Base-by-base conservation (phyloP, 169 alveolate genomes). In the Plasmodium berghei region DNA sequence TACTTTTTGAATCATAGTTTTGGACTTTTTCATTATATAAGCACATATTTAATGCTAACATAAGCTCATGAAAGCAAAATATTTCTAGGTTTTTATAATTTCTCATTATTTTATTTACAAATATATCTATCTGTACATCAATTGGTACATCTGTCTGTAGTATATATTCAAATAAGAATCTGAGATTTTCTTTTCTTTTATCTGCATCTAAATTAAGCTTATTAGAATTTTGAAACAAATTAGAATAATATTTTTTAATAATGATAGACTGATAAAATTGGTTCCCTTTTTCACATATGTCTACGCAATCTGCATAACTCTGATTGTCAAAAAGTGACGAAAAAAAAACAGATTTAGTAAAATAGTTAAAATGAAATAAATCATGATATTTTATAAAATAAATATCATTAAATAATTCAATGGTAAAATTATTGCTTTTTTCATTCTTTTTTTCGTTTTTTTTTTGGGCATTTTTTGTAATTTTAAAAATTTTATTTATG, bases 291-390 rank as follows among this genome's bases (percentile, higher is more conserved):
- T 49, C 40, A n/a, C 67, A 80, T 14, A 80, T 67, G 12, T 66
- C 46, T 12, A 80, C 12, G 5, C 77, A 80, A 16, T 80, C 90
- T 24, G 67, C 45, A 42, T 80, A 49, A 9, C 67, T 72, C 16
- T 80, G 90, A 20, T 46, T 66, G 16, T 80, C 90, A 70, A 49
- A 80, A 4, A 66, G 52, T 9, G 90, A n/a, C 6, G 90, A n/a
- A 46, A 52, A 66, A 8, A 80, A 48, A 28, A 80, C 59, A 46
- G 34, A 34, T 22, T 22, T 63, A 1, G 90, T 80, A 24, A 45
- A 61, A n/a, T 5, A 20, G 42, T 80, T 66, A 22, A 80, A 58
- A 59, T 66, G 34, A 28, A 40, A 20, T 40, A 80, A 9, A 48
- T 80, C 67, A 28, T 49, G 5, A 9, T 45, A 80, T 58, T 66